Base-by-base conservation (phyloP, 257 asterid genomes). In the Gardenia jasminoides region DNA sequence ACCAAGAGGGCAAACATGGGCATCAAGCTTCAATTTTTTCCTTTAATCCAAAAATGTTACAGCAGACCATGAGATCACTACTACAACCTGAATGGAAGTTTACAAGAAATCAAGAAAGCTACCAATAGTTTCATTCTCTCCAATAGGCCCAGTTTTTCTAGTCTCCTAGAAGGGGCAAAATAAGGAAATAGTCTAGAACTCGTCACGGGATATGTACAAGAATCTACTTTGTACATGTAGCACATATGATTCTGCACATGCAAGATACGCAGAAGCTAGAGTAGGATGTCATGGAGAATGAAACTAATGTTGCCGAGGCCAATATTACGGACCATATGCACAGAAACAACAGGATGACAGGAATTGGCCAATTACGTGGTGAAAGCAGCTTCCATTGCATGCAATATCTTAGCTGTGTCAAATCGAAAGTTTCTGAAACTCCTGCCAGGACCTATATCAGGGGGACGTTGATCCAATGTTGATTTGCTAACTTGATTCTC, bases 371-470 rank as follows among this genome's bases (percentile, higher is more conserved):
- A 70, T 85, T 76, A 91, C 16, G 83, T 43, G 41, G 90, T 78
- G 82, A 93, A 93, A 44, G 89, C 88, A 67, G 91, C 74, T 24
- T 93, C 97, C 82, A 91, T 84, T n/a, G 97, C 92, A 10, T 80
- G 89, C 43, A 88, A 76, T 67, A 93, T 87, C 1, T 93, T 80
- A 75, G 80, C 86, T n/a, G 86, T 89, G 80, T 93, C 96, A 72
- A 92, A 90, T 56, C 82, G 90, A 76, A 93, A 91, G 87, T 90
- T 93, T 86, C 89, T 87, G 82, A 93, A 91, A 88, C 88, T 89
- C 84, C 80, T 82, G 41, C 90, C 89, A 24, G 92, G 91, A 31
- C 82, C 85, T 36, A 85, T 50, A 7, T 85, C 89, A 4, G 80
- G 79, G 46, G 88, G 46, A 46, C 79, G 83, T 39, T 70, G 81